Evolutionary conservation across 768 basidiomycete species (phyloP).

Genomic region (Xerocomellus amylosporus): DNA sequence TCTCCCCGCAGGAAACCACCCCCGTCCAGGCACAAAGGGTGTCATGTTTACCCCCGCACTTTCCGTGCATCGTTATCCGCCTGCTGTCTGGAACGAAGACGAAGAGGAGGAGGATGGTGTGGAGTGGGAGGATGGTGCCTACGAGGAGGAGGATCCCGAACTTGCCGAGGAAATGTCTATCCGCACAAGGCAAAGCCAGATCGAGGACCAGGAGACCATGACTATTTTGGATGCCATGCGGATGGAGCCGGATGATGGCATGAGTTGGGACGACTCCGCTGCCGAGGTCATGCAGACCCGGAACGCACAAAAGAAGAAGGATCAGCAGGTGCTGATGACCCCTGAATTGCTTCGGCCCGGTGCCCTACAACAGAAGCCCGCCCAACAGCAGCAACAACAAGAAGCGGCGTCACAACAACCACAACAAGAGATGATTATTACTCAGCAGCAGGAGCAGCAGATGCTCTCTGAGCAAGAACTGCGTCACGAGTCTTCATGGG

Average conservation of each 20-base stretch:
- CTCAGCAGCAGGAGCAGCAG: constrained; percentile 36
- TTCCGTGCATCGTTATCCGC: constrained; percentile 71
- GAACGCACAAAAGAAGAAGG: constrained; percentile 26
- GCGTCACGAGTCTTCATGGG: constrained; percentile 46
- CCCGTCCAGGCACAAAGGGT: constrained; percentile 36
- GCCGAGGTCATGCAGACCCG: constrained; percentile 49
- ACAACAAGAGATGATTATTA: constrained; percentile 27
- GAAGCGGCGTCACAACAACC: constrained; percentile 18
- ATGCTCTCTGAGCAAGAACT: constrained; percentile 31
- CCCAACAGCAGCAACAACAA: constrained; percentile 10
- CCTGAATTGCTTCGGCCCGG: constrained; percentile 40
- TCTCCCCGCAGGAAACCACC: constrained; percentile 28
- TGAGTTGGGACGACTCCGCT: constrained; percentile 80
- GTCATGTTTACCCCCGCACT: constrained; percentile 75
- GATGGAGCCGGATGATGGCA: constrained; percentile 78
- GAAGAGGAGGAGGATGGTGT: constrained; percentile 56
- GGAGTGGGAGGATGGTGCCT: constrained; percentile 62
- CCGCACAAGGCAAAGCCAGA: constrained; percentile 37
- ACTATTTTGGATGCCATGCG: constrained; percentile 29
- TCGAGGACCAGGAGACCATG: constrained; percentile 31
- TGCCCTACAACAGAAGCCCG: constrained; percentile 24
- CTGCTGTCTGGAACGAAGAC: constrained; percentile 80
- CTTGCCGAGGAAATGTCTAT: constrained; percentile 55
- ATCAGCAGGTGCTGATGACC: constrained; percentile 20
- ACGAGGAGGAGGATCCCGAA: constrained; percentile 66